Percentiles rank a stretch among this genome's conserved stretches.
Conservation (phyloP, 1,139 yeast genomes). For the Zygoascus sp. region DNA sequence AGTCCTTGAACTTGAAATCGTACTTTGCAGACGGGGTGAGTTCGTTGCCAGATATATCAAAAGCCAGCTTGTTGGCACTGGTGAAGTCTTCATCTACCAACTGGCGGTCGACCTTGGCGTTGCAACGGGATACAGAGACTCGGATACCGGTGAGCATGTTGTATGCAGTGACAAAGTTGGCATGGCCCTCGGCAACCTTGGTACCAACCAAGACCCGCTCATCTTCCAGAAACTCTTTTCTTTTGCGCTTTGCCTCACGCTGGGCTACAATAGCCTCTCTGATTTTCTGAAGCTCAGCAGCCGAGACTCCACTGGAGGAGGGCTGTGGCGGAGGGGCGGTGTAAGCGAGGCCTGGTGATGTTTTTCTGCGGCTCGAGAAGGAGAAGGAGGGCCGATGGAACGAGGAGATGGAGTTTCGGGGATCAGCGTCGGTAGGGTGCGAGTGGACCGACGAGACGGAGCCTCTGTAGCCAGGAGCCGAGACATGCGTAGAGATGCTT, state of each 20-base stretch:
- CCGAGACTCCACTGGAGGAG: conserved; percentile 7
- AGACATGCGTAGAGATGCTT: conserved; percentile 13
- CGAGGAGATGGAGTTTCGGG: conserved; percentile 17
- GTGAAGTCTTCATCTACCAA: conserved; percentile 66
- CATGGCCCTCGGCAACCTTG: conserved; percentile 87
- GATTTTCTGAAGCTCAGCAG: conserved; percentile 28
- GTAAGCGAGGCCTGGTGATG: conserved; percentile 14
- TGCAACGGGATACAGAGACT: conserved; percentile 85
- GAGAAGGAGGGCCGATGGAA: conserved; percentile 27
- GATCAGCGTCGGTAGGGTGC: conserved; percentile 11
- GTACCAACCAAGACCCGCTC: conserved; percentile 71
- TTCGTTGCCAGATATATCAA: conserved; percentile 84
- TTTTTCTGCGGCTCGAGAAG: conserved; percentile 25
- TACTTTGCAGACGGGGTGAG: conserved; percentile 89
- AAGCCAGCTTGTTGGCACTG: conserved; percentile 70
- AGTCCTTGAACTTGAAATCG: conserved; percentile 95
- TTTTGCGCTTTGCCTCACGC: conserved; percentile 41
- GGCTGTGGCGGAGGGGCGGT: conserved; percentile 14
- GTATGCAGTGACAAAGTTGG: conserved; percentile 88
- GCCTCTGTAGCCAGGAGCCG: conserved; percentile 15
- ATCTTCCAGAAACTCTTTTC: conserved; percentile 48
- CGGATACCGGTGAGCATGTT: conserved; percentile 97
- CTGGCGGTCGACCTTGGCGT: conserved; percentile 75
- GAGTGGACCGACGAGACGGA: conserved; percentile 18
- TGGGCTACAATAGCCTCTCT: conserved; percentile 36